Base-by-base conservation (phyloP, 179 eudicot genomes). In the Silene vulgaris region DNA sequence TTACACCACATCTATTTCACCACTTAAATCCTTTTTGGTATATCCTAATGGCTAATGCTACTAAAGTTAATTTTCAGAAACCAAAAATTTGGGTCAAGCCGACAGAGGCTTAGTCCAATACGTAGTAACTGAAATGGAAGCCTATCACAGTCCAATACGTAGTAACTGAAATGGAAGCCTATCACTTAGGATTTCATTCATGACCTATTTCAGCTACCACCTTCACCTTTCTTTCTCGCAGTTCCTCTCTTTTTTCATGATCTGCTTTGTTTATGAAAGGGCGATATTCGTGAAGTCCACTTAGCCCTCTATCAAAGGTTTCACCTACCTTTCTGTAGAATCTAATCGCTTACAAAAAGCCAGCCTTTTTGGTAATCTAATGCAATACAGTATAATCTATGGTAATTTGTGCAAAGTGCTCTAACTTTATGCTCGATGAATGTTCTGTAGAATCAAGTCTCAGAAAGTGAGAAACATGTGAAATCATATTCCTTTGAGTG, bases 171-270 rank as follows among this genome's bases (percentile, higher is more conserved):
- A 69, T 45, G 57, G 26, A 40, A 69, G 73, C 4, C 73, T 45
- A 69, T 69, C 16, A 4, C 17, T 45, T 19, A 30, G 32, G n/a
- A 20, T 69, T 45, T 45, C 60, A 69, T 48, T 69, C 32, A 12
- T 21, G 30, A 20, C 73, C 57, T 69, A 69, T 56, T 37, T 6
- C 1, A 37, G 54, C 71, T 68, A 68, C 23, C 71, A 5, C 32
- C 45, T 20, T 37, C 19, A 26, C 54, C 56, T 68, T 68, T 68
- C 54, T 69, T 56, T 69, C 73, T 69, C 60, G 59, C 73, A 35
- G 19, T 57, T n/a, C 30, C 57, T 57, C 5, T 8, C 17, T n/a
- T 17, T 40, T 66, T 16, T 43, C 45, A 7, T 6, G 1, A 37
- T 6, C 45, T 37, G 8, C 45, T 37, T 37, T 37, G 45, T 37